A percentile compares a stretch with the other conserved stretches of the same genome.
phyloP scores from a whole-genome alignment of 192 early-diverging fungal genomes.

The Podila epigama region DNA sequence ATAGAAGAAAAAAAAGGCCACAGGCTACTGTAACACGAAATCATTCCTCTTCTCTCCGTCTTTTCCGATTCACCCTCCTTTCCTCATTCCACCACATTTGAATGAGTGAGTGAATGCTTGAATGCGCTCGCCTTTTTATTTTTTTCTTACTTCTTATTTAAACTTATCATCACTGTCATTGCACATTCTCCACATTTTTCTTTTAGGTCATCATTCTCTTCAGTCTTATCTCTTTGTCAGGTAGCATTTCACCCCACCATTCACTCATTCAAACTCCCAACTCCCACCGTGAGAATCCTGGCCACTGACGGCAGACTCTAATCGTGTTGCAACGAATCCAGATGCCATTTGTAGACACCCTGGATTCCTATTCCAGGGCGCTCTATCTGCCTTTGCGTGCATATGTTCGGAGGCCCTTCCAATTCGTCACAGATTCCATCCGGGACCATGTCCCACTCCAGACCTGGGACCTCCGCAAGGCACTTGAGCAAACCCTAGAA shows the following conservation, averaged over 20 bases:
- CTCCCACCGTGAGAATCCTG: too few relatives aligned
- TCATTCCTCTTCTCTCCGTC: too few relatives aligned
- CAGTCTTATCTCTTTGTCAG: neutral
- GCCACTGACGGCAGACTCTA: neutral
- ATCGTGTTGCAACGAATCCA: constrained; percentile 50
- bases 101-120: neutral
- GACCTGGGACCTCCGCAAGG: constrained; percentile 23
- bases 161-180: too few relatives aligned
- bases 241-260: neutral
- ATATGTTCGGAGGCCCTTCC: constrained; percentile 43
- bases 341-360: constrained; percentile 51
- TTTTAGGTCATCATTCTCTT: neutral
- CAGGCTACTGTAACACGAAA: too few relatives aligned
- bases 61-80: too few relatives aligned
- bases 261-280: neutral
- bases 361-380: constrained; percentile 51
- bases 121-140: neutral
- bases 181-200: too few relatives aligned
- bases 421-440: constrained; percentile 38
- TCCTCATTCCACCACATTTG: neutral
- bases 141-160: too few relatives aligned
- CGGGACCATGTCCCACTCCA: constrained; percentile 31
- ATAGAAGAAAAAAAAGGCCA: too few relatives aligned
- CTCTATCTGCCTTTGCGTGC: constrained; percentile 46
- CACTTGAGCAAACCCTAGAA: constrained; percentile 22